Conservation (phyloP, 2,329 filamentous ascomycete species). For the Nemania diffusa region DNA sequence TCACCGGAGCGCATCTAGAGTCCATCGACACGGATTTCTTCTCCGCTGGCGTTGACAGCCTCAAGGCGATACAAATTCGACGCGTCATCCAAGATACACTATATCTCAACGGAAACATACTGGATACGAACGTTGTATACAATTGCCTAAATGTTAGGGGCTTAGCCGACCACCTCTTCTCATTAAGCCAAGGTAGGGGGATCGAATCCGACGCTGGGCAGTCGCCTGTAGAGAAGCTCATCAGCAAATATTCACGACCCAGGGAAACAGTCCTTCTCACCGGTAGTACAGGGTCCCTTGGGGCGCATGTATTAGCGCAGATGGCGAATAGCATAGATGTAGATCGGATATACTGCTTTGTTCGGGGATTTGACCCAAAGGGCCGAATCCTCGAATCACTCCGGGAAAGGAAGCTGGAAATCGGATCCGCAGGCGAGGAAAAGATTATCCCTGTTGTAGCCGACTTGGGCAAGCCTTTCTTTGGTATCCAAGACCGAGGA, state of each 20-base stretch:
- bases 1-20: not conserved
- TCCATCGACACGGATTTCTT: slow-evolving; percentile 1
- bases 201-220: not conserved
- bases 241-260: not conserved
- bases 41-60: slow-evolving; percentile 4
- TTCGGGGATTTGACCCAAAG: not conserved
- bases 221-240: not conserved
- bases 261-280: not conserved
- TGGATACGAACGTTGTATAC: not conserved
- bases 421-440: too few relatives aligned
- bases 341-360: not conserved
- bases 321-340: not conserved
- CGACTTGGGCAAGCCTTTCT: too few relatives aligned
- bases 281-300: not conserved
- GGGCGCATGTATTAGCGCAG: not conserved
- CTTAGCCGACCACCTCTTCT: too few relatives aligned
- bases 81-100: not conserved
- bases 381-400: not conserved
- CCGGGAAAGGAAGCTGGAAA: too few relatives aligned
- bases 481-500: too few relatives aligned
- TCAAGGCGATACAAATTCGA: slow-evolving; percentile 2
- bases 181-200: not conserved
- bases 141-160: not conserved
- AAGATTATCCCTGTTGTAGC: too few relatives aligned
- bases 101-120: not conserved